Evolutionary conservation across 2,329 filamentous ascomycete genomes (phyloP), one percentile per base, ranked within the genome.

Genomic region (Blastomyces silverae): DNA sequence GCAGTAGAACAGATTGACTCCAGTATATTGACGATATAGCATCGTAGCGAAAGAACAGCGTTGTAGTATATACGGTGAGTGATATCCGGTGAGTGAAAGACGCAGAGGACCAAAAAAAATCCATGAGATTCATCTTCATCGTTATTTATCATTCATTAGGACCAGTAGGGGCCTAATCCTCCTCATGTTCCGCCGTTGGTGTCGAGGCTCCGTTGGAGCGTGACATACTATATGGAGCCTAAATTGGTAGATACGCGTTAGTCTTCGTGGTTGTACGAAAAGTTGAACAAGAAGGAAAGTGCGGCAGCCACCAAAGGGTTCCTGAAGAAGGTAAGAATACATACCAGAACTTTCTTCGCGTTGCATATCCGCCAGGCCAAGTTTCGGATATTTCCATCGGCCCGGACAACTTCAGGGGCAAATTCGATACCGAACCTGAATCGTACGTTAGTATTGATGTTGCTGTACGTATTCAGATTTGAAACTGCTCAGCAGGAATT

Each of bases 281-380:
- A 42, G 15, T 61, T 31, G 55, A 61, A 61, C 8, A 11, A n/a
- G 34, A 62, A 25, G 61, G 61, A 56, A 61, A 65, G 44, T 60
- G 55, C 50, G 58, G 34, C 50, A n/a, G 37, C 20, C 13, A 61
- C 34, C 53, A 15, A 48, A 13, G 13, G 10, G 48, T 5, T 28
- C 7, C 13, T 37, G 37, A 44, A 25, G 46, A 58, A 6, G 34
- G 34, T 13, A 63, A 22, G 46, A 62, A 46, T 48, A 83, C 89
- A 80, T 81, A 95, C 91, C 79, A 97, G 77, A 69, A 96, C 94
- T 78, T 92, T 91, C 81, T 97, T 97, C 46, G 94, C 94, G 75
- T 96, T 96, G 76, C 89, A 94, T 68, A 99, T 90, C 72, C 94
- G 85, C 92, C 93, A 97, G 6, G 92, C 92, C 68, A 99, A 80